Conservation (phyloP, 2,329 filamentous ascomycete species). For the Trichoderma afroharzianum region DNA sequence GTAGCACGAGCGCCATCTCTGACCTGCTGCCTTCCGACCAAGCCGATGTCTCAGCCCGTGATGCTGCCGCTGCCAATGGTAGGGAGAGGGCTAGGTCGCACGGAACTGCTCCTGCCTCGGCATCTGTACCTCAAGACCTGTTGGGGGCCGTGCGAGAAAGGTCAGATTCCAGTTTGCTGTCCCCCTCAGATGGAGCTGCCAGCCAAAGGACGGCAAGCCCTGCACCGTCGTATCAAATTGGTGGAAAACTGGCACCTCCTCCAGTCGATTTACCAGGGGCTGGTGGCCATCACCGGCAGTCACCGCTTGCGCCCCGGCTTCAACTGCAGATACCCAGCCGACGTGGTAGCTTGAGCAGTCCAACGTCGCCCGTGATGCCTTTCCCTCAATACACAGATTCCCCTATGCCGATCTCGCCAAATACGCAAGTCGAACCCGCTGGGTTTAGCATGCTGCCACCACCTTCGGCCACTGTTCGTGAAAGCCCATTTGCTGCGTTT, state of each 20-base stretch:
- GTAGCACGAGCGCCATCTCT: conserved; percentile 27
- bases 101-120: conserved; percentile 4
- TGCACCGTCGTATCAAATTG: conserved; percentile 34
- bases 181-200: conserved; percentile 4
- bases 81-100: conserved; percentile 23
- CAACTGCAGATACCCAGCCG: conserved; percentile 47
- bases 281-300: background rate
- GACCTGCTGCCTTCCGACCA: conserved; percentile 20
- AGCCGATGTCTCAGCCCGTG: conserved; percentile 3
- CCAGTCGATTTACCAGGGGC: conserved; percentile 28
- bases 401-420: conserved; percentile 43
- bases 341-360: conserved; percentile 40
- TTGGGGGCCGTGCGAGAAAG: background rate
- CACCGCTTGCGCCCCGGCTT: conserved; percentile 27
- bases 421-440: conserved; percentile 40
- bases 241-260: conserved; percentile 42
- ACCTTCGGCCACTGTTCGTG: conserved; percentile 34
- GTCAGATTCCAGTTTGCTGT: background rate
- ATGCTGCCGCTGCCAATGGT: background rate
- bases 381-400: conserved; percentile 68
- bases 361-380: conserved; percentile 53
- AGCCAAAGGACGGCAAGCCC: conserved; percentile 29
- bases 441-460: conserved; percentile 54
- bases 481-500: conserved; percentile 46
- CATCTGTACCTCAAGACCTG: conserved; percentile 8